A percentile compares a stretch with the other conserved stretches of the same genome.
Conservation (phyloP, 495 filamentous ascomycete genomes). For the Podospora bellae-mahoneyi region DNA sequence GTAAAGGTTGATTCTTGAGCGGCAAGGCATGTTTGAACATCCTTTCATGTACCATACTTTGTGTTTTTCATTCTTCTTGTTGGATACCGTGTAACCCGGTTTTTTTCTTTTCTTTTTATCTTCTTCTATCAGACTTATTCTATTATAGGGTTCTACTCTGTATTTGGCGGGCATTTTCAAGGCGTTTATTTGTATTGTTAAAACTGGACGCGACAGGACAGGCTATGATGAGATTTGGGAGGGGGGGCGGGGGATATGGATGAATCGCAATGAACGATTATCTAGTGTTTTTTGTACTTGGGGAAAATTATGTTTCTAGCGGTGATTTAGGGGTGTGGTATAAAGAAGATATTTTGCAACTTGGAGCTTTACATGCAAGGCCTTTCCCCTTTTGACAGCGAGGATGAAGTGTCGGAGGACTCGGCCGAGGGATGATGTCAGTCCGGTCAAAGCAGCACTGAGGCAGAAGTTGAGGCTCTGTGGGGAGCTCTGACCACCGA, state of each 20-base stretch:
- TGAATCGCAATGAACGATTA: not conserved
- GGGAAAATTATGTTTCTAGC: not conserved
- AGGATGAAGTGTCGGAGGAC: not conserved
- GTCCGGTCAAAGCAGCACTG: not conserved
- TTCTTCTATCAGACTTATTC: not conserved
- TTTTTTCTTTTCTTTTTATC: not conserved
- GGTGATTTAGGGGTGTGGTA: not conserved
- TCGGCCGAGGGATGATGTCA: not conserved
- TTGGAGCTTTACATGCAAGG: not conserved
- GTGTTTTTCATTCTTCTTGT: not conserved
- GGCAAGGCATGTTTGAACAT: not conserved
- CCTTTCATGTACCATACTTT: conserved; percentile 8
- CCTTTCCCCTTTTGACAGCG: not conserved
- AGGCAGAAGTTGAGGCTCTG: not conserved
- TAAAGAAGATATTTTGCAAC: not conserved
- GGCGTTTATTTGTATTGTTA: not conserved
- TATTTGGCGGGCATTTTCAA: conserved; percentile 5
- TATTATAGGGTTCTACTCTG: not conserved
- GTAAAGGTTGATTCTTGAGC: conserved; percentile 39
- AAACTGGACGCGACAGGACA: not conserved
- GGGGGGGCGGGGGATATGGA: not conserved
- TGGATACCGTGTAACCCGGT: not conserved
- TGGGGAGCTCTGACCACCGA: not conserved
- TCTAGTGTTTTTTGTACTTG: not conserved
- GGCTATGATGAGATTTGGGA: not conserved